A percentile compares a stretch with the other conserved stretches of the same genome.
phyloP scores from a whole-genome alignment of 495 filamentous ascomycete genomes.

The Lasiosphaeriaceae sp. region DNA sequence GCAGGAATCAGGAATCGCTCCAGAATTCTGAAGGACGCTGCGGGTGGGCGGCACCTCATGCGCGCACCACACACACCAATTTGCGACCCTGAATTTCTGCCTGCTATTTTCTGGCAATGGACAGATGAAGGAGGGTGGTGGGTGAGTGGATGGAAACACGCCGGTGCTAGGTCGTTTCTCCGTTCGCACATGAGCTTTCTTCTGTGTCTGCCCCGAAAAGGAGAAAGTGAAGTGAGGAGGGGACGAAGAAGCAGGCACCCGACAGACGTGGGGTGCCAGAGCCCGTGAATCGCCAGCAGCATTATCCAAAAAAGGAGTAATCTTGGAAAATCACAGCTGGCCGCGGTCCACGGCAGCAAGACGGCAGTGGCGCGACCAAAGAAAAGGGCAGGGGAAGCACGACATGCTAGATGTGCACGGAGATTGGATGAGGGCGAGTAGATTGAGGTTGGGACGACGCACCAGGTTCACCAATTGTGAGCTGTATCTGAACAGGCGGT shows the following conservation, averaged over 20 bases:
- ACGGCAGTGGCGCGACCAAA: constrained; percentile 6
- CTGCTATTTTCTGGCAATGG: neutral
- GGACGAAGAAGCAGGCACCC: neutral
- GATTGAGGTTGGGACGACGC: neutral
- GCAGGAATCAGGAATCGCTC: constrained; percentile 1
- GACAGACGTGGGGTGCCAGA: neutral
- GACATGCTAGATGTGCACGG: neutral
- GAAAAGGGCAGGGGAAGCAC: neutral
- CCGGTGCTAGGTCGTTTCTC: no score
- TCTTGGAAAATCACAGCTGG: constrained; percentile 14
- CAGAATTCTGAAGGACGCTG: constrained; percentile 3
- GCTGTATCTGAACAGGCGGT: neutral
- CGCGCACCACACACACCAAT: constrained; percentile 1
- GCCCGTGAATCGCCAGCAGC: constrained; percentile 3
- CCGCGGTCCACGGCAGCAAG: constrained; percentile 8
- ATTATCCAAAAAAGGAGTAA: neutral
- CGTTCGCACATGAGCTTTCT: no score
- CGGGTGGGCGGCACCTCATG: constrained; percentile 13
- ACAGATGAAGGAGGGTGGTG: neutral
- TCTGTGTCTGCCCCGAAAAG: no score
- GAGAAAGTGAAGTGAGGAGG: no score
- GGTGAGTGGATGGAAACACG: no score
- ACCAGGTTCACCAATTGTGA: neutral
- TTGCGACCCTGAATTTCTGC: neutral
- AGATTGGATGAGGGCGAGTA: neutral